phyloP scores from a whole-genome alignment of 2,329 filamentous ascomycete species.

The Fusarium praegraminearum region DNA sequence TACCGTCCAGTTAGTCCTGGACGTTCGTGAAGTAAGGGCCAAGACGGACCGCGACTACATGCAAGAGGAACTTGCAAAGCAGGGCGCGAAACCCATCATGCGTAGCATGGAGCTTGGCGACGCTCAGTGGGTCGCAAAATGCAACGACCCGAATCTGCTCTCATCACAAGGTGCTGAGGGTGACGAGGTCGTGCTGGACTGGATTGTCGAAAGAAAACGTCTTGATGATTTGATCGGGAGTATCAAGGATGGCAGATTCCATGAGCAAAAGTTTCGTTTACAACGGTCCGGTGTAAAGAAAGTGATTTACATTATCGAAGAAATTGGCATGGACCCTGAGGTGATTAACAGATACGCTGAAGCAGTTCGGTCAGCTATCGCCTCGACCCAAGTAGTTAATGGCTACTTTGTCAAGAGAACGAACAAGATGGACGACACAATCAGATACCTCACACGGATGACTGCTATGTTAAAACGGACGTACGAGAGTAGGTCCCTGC shows the following conservation, averaged over 20 bases:
- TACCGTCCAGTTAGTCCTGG: slow-evolving; percentile 77
- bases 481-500: slow-evolving; percentile 70
- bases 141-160: slow-evolving; percentile 69
- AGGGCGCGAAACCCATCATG: slow-evolving; percentile 73
- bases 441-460: slow-evolving; percentile 79
- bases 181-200: slow-evolving; percentile 80
- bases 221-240: slow-evolving; percentile 83
- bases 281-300: slow-evolving; percentile 78
- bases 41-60: slow-evolving; percentile 83
- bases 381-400: slow-evolving; percentile 81
- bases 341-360: slow-evolving; percentile 70
- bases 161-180: slow-evolving; percentile 69
- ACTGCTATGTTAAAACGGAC: slow-evolving; percentile 74
- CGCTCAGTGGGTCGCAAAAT: slow-evolving; percentile 82
- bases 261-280: slow-evolving; percentile 86
- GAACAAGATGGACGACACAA: slow-evolving; percentile 79
- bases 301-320: slow-evolving; percentile 83
- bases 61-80: slow-evolving; percentile 75
- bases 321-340: slow-evolving; percentile 71
- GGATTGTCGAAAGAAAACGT: slow-evolving; percentile 84
- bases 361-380: slow-evolving; percentile 77
- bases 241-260: slow-evolving; percentile 85
- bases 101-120: slow-evolving; percentile 79
- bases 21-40: slow-evolving; percentile 79
- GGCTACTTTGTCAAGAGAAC: slow-evolving; percentile 85